Evolutionary conservation across 306 rosid species (phyloP).

Genomic region (Leucaena leucocephala): DNA sequence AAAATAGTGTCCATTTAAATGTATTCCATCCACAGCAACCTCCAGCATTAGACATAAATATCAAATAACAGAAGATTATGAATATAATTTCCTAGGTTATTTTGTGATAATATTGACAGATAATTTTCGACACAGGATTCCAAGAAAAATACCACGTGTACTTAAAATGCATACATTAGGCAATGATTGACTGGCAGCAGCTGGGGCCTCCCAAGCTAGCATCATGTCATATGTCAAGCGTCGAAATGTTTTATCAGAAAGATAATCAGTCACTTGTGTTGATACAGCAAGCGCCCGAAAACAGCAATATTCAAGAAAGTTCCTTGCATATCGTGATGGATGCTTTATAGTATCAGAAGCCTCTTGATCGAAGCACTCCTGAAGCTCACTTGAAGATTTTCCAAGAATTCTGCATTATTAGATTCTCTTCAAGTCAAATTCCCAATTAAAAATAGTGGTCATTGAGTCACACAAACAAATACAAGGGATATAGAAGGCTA

Average conservation of each 20-base stretch:
- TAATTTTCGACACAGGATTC: constrained; percentile 23
- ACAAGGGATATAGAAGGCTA: no score
- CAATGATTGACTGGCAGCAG: constrained; percentile 71
- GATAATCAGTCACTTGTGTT: constrained; percentile 63
- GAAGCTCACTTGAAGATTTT: constrained; percentile 75
- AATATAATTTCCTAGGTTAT: constrained; percentile 6
- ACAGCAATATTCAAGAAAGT: constrained; percentile 89
- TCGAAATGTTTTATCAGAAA: constrained; percentile 80
- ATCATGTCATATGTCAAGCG: constrained; percentile 89
- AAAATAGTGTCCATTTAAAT: constrained; percentile 9
- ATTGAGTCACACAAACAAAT: not conserved
- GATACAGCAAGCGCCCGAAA: constrained; percentile 87
- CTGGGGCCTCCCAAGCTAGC: constrained; percentile 96
- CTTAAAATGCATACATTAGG: constrained; percentile 56
- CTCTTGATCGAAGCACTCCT: constrained; percentile 77
- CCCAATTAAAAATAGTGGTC: constrained; percentile 32
- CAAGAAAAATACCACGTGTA: constrained; percentile 20
- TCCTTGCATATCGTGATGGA: constrained; percentile 76
- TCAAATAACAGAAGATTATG: constrained; percentile 21
- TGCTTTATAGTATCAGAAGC: constrained; percentile 81
- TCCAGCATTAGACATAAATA: constrained; percentile 19
- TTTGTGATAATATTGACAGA: constrained; percentile 10
- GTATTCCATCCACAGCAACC: constrained; percentile 9
- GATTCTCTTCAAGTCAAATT: constrained; percentile 31
- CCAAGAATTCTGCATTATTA: constrained; percentile 79